Evolutionary conservation across 805 yeast genomes (phyloP).

Genomic region (Candida ipomoeae): DNA sequence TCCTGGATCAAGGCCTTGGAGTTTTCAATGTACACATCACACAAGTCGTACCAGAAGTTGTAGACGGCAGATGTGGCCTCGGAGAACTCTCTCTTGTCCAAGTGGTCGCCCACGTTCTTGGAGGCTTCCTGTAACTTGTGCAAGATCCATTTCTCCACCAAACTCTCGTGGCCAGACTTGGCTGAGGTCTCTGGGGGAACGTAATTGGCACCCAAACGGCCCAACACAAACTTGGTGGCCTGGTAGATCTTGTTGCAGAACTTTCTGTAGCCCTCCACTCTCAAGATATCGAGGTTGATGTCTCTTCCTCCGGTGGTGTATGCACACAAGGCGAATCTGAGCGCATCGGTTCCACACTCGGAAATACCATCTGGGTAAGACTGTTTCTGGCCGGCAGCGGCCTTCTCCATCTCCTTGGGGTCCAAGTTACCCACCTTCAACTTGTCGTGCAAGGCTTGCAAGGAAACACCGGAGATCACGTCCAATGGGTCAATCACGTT

Average conservation of each 20-base stretch:
- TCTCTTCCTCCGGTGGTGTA: conserved; percentile 99
- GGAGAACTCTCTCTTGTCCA: conserved; percentile 85
- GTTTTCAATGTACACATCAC: conserved; percentile 98
- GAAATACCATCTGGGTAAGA: conserved; percentile 97
- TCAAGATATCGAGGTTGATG: conserved; percentile 88
- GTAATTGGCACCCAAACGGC: conserved; percentile 88
- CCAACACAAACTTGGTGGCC: conserved; percentile 94
- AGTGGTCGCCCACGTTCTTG: conserved; percentile 54
- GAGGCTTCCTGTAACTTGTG: conserved; percentile 76
- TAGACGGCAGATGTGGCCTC: conserved; percentile 83
- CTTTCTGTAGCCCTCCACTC: conserved; percentile 98
- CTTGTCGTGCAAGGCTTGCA: conserved; percentile 75
- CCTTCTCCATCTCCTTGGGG: conserved; percentile 81
- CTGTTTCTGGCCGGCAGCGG: conserved; percentile 79
- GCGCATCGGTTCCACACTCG: conserved; percentile 98
- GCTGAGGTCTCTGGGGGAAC: conserved; percentile 65
- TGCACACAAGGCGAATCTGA: conserved; percentile 96
- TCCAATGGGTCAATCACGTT: conserved; percentile 95
- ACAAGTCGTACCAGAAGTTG: conserved; percentile 93
- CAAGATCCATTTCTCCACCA: conserved; percentile 96
- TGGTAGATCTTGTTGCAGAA: conserved; percentile 99
- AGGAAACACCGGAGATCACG: conserved; percentile 82
- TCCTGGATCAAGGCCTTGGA: conserved; percentile 89
- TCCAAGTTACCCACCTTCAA: conserved; percentile 80
- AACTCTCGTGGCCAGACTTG: conserved; percentile 73